These are phyloP conservation scores for Hyphopichia buzzinii DNA, from an alignment of 1,139 yeast species.

Conservation along the genomic window DNA sequence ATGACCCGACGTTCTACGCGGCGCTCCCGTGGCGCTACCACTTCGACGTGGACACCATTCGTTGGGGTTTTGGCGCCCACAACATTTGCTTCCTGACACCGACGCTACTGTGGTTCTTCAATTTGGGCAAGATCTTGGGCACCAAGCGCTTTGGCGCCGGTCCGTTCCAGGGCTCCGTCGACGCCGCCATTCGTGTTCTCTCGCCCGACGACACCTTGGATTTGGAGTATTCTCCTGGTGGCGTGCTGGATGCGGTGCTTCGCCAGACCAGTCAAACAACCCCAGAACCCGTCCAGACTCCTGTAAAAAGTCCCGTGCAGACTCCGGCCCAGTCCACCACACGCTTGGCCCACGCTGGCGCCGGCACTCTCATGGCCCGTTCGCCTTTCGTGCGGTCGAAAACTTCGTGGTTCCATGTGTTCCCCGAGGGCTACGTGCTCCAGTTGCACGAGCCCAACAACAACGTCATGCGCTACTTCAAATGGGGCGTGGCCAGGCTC, in stretches of 20 bases:
- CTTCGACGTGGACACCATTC: conserved; percentile 59
- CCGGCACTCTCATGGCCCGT: conserved; percentile 33
- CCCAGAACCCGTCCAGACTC: conserved; percentile 12
- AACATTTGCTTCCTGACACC: conserved; percentile 77
- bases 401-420: conserved; percentile 90
- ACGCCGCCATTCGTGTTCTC: conserved; percentile 82
- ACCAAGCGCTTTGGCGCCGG: conserved; percentile 89
- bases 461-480: conserved; percentile 88
- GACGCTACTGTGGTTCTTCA: conserved; percentile 61
- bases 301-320: conserved; percentile 14
- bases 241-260: conserved; percentile 27
- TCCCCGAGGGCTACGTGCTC: conserved; percentile 92
- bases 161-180: conserved; percentile 87
- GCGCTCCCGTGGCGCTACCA: conserved; percentile 73
- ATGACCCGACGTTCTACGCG: conserved; percentile 91
- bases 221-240: conserved; percentile 44
- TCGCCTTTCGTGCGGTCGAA: conserved; percentile 52
- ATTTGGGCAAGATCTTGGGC: conserved; percentile 82
- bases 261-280: conserved; percentile 32
- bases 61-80: conserved; percentile 96
- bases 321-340: conserved; percentile 29
- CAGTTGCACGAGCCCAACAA: conserved; percentile 77
- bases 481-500: conserved; percentile 91
- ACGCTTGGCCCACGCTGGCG: neutral
- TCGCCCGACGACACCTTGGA: conserved; percentile 75